A percentile compares a stretch with the other conserved stretches of the same genome.
Conservation (phyloP, 1,284 basidiomycete species). For the Ustilago sp. region DNA sequence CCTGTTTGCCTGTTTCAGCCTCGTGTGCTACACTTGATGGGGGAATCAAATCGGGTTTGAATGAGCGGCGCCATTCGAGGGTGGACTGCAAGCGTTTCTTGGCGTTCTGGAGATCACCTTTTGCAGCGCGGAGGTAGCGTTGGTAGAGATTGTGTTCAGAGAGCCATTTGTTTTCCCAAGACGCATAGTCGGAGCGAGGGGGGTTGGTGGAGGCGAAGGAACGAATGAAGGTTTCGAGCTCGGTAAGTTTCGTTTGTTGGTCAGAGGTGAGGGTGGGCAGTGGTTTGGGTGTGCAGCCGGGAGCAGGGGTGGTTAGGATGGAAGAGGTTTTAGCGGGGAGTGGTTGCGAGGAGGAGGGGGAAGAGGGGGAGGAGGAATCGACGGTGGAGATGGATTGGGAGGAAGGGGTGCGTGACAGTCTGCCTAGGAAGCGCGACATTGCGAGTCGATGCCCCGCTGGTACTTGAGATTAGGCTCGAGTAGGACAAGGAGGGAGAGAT, state of each 20-base stretch:
- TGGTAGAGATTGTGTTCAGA: slow-evolving; percentile 49
- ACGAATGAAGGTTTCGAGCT: slow-evolving; percentile 36
- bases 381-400: slow-evolving; percentile 25
- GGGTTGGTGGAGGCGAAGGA: slow-evolving; percentile 13
- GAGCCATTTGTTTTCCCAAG: slow-evolving; percentile 57
- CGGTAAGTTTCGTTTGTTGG: slow-evolving; percentile 31
- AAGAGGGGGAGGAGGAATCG: neutral
- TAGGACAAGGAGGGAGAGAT: neutral
- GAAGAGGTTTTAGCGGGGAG: slow-evolving; percentile 44
- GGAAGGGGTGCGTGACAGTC: slow-evolving; percentile 40
- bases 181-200: slow-evolving; percentile 46
- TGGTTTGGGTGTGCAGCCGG: slow-evolving; percentile 30
- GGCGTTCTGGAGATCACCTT: slow-evolving; percentile 61
- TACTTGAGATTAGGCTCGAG: neutral
- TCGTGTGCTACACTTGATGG: slow-evolving; percentile 60
- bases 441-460: neutral
- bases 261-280: slow-evolving; percentile 26
- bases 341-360: slow-evolving; percentile 19
- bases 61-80: slow-evolving; percentile 64
- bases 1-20: slow-evolving; percentile 64
- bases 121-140: slow-evolving; percentile 63
- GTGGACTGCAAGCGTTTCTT: slow-evolving; percentile 63
- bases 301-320: slow-evolving; percentile 31
- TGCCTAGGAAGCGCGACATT: slow-evolving; percentile 46
- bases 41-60: slow-evolving; percentile 63